Conservation (phyloP, 2,329 filamentous ascomycete species). For the Delphinella strobiligena region DNA sequence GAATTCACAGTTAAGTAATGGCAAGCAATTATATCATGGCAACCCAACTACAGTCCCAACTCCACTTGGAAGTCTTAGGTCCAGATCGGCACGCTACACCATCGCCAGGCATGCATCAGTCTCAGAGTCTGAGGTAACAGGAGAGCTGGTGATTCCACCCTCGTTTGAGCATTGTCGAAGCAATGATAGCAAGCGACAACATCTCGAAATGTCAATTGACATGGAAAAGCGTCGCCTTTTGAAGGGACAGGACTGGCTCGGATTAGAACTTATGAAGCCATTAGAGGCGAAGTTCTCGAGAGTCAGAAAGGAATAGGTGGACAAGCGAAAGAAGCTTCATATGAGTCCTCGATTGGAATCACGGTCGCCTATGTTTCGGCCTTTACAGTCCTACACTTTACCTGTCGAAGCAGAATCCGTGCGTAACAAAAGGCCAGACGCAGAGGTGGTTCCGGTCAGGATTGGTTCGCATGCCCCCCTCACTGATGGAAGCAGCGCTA, state of each 20-base stretch:
- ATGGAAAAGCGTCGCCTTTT: not conserved
- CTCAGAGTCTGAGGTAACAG: no score
- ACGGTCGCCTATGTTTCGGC: no score
- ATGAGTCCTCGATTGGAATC: no score
- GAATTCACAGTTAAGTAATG: slow-evolving; percentile 3
- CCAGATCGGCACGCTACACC: not conserved
- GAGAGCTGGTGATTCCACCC: not conserved
- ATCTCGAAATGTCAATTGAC: not conserved
- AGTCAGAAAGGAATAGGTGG: not conserved
- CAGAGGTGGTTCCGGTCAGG: no score
- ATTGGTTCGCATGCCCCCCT: no score
- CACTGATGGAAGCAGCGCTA: no score
- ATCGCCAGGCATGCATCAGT: no score
- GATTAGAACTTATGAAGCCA: not conserved
- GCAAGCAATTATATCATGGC: not conserved
- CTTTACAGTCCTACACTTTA: no score
- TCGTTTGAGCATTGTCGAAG: not conserved
- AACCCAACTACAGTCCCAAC: not conserved
- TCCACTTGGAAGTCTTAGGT: not conserved
- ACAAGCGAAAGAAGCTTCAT: not conserved
- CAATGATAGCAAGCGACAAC: not conserved
- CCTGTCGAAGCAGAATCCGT: no score
- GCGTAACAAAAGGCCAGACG: no score
- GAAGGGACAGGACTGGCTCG: not conserved
- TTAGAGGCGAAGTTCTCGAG: not conserved